phyloP scores from a whole-genome alignment of 1,284 basidiomycete genomes.

The Puccinia horiana region DNA sequence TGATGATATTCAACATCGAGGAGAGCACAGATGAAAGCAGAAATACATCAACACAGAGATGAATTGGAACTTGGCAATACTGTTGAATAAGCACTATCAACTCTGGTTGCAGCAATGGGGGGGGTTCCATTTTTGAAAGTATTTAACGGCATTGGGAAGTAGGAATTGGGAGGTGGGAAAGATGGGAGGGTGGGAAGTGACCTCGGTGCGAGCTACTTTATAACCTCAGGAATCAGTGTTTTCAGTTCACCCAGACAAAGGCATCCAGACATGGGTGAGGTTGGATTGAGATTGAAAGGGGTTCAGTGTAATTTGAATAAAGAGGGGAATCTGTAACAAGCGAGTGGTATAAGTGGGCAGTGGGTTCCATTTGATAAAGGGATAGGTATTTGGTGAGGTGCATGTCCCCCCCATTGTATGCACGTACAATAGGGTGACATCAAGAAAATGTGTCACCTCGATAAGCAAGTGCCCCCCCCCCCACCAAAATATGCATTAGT shows the following conservation, averaged over 20 bases:
- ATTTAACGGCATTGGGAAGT: neutral
- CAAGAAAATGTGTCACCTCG: neutral
- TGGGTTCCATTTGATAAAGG: neutral
- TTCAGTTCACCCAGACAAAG: neutral
- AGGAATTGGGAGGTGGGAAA: neutral
- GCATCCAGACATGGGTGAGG: neutral
- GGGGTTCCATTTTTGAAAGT: neutral
- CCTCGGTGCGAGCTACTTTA: neutral
- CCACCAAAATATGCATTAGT: neutral
- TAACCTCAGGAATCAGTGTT: neutral
- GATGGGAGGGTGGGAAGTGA: neutral
- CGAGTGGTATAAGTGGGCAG: neutral
- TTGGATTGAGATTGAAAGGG: neutral
- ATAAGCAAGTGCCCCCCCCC: neutral
- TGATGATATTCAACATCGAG: neutral
- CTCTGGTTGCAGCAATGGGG: neutral
- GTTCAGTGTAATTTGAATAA: neutral
- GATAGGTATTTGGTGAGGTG: neutral
- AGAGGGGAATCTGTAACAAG: neutral
- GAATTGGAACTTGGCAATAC: slow-evolving; percentile 3
- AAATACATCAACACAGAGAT: neutral
- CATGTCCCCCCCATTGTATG: slow-evolving; percentile 7
- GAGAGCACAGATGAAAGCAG: slow-evolving; percentile 5
- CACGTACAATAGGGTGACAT: neutral
- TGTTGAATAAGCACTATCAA: neutral